phyloP scores from a whole-genome alignment of 2,329 filamentous ascomycete genomes.

The Sarocladium strictum region DNA sequence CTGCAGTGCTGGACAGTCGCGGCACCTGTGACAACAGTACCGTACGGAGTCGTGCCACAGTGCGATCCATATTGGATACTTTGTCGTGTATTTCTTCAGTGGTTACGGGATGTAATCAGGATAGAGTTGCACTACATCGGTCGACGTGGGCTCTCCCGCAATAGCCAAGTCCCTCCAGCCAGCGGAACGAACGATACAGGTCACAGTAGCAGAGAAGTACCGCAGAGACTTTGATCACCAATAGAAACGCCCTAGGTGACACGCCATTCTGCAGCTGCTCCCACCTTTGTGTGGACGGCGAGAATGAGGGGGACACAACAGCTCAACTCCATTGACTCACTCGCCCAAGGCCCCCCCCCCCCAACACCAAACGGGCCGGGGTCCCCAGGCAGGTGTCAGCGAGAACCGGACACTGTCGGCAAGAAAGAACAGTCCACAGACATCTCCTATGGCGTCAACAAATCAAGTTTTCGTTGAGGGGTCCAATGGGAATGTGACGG shows the following conservation, averaged over 20 bases:
- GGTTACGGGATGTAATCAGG: too few relatives aligned
- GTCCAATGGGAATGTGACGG: neutral
- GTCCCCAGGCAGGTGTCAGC: too few relatives aligned
- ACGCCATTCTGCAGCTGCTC: neutral
- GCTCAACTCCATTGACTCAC: neutral
- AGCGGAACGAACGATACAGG: too few relatives aligned
- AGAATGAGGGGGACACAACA: neutral
- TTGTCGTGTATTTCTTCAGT: too few relatives aligned
- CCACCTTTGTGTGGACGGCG: neutral
- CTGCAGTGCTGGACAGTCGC: neutral
- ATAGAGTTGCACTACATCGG: too few relatives aligned
- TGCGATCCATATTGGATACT: neutral
- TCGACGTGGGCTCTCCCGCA: too few relatives aligned
- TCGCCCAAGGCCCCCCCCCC: neutral
- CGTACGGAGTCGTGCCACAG: neutral
- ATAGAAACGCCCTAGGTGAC: neutral
- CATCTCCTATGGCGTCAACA: neutral
- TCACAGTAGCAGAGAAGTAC: too few relatives aligned
- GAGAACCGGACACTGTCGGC: neutral
- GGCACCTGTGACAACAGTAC: neutral
- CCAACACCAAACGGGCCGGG: too few relatives aligned
- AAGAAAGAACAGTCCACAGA: neutral
- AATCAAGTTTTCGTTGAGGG: constrained; percentile 2
- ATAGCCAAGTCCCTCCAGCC: too few relatives aligned
- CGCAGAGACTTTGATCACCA: too few relatives aligned